Evolutionary conservation across 2,329 filamentous ascomycete genomes (phyloP).

Genomic region (Epichloe scottii): DNA sequence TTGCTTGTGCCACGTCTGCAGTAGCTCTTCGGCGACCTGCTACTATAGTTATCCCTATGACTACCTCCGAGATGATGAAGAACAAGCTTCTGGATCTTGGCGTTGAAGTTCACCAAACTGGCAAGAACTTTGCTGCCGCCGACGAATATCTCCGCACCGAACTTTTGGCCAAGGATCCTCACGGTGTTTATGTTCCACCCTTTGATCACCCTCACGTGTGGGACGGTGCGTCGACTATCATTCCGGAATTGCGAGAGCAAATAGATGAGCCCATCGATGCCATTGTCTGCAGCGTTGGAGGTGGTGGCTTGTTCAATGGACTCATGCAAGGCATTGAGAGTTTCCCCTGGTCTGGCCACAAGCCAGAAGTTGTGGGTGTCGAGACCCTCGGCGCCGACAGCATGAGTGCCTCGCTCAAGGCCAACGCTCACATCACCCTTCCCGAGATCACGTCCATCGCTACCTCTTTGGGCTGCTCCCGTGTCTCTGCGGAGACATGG

Average conservation of each 20-base stretch:
- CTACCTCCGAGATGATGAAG: slow-evolving; percentile 57
- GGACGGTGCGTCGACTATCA: slow-evolving; percentile 49
- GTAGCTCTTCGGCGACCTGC: slow-evolving; percentile 48
- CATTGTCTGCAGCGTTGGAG: slow-evolving; percentile 67
- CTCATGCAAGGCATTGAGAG: slow-evolving; percentile 56
- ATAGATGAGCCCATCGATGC: slow-evolving; percentile 44
- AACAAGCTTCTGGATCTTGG: slow-evolving; percentile 57
- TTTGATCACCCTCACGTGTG: slow-evolving; percentile 59
- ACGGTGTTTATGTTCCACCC: slow-evolving; percentile 53
- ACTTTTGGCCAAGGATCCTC: slow-evolving; percentile 38
- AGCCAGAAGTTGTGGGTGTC: slow-evolving; percentile 51
- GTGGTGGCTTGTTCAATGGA: slow-evolving; percentile 68
- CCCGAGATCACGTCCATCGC: slow-evolving; percentile 64
- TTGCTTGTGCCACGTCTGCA: slow-evolving; percentile 68
- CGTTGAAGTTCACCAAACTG: slow-evolving; percentile 54
- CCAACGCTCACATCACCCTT: slow-evolving; percentile 47
- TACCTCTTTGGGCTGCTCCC: slow-evolving; percentile 58
- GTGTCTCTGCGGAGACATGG: slow-evolving; percentile 57
- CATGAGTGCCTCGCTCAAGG: slow-evolving; percentile 48
- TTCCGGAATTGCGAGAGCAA: slow-evolving; percentile 36
- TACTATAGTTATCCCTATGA: slow-evolving; percentile 62
- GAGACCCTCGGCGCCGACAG: slow-evolving; percentile 67
- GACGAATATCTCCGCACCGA: slow-evolving; percentile 51
- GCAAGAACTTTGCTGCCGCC: slow-evolving; percentile 56
- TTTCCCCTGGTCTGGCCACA: slow-evolving; percentile 18